Evolutionary conservation across 331 rosid species (phyloP), one percentile per base, ranked within the genome.

Genomic region (Stylosanthes scabra): DNA sequence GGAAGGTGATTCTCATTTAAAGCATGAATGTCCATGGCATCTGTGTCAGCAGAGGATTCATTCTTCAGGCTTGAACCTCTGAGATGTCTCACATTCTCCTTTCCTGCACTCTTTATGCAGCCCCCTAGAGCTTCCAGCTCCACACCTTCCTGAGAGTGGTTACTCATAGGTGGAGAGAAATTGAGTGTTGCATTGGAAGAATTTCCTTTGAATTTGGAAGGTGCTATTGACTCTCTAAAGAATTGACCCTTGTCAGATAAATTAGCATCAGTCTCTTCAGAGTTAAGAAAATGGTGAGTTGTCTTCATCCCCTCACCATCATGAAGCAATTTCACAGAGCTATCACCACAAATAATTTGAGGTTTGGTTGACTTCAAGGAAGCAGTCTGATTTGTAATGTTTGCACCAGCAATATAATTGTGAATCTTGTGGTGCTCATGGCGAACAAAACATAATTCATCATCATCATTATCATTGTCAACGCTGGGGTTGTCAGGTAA

Each of bases 41-140:
- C 86, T 66, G 93, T 90, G 72, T 88, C 93, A 73, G 97, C 83
- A 56, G 93, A 91, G 57, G 93, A 91, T 75, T 85, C 93, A 47
- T 86, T 84, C 82, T 61, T 80, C 84, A 75, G 46, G 74, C 66
- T 78, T 28, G 79, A 70, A 76, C 67, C 41, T 70, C 80, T 72
- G 60, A 70, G 70, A 72, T 84, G 84, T 59, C 63, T 71, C 41
- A 67, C 15, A 68, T 74, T 68, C 76, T 80, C 86, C 60, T 44
- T 86, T 72, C 77, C 81, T 42, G 74, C 89, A 70, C 68, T 65
- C 13, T 77, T 76, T 28, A 51, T 45, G 62, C 85, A 81, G 76
- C 86, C 72, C 51, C 75, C 82, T 12, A 75, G 72, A 75, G 85
- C 82, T 78, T 85, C 80, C 80, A 83, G 81, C 79, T 83, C 85